Conservation (phyloP, 129 eudicot species). For the Chrysanthemum seticuspe region DNA sequence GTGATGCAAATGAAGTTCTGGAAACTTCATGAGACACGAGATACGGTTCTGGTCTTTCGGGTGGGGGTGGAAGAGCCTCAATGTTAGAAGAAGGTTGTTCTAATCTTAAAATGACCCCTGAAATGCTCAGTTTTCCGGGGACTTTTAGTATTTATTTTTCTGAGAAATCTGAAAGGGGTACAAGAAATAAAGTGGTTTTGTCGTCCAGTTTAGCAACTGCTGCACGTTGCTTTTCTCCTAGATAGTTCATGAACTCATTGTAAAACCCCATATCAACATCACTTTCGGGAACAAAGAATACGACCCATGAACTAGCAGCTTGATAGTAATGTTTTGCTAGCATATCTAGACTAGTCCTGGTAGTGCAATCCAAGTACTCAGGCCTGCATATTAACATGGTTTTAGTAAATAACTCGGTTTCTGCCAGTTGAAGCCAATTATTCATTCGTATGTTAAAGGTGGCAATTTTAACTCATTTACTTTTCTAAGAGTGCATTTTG, state of each 20-base stretch:
- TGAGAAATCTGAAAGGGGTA: slow-evolving; percentile 94
- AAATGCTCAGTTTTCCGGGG: slow-evolving; percentile 78
- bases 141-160: slow-evolving; percentile 74
- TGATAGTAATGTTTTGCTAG: slow-evolving; percentile 87
- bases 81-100: slow-evolving; percentile 43
- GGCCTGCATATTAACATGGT: slow-evolving; percentile 59
- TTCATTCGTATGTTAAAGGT: not conserved
- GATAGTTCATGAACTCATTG: slow-evolving; percentile 84
- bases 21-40: slow-evolving; percentile 34
- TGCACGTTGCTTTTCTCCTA: slow-evolving; percentile 79
- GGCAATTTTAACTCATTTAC: not conserved
- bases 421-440: slow-evolving; percentile 2
- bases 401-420: slow-evolving; percentile 10
- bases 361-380: slow-evolving; percentile 78
- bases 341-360: slow-evolving; percentile 87
- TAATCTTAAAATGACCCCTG: slow-evolving; percentile 78
- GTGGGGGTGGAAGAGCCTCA: slow-evolving; percentile 51
- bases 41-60: slow-evolving; percentile 38
- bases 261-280: slow-evolving; percentile 82
- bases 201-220: slow-evolving; percentile 91
- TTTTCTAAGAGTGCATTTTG: not conserved
- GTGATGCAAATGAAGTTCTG: slow-evolving; percentile 50
- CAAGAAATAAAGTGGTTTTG: slow-evolving; percentile 75
- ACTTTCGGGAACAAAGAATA: slow-evolving; percentile 79
- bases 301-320: slow-evolving; percentile 72